A percentile compares a stretch with the other conserved stretches of the same genome.
These are phyloP conservation scores for Pezicula neosporulosa DNA, from an alignment of 2,329 filamentous ascomycete genomes.

Conservation along the genomic window DNA sequence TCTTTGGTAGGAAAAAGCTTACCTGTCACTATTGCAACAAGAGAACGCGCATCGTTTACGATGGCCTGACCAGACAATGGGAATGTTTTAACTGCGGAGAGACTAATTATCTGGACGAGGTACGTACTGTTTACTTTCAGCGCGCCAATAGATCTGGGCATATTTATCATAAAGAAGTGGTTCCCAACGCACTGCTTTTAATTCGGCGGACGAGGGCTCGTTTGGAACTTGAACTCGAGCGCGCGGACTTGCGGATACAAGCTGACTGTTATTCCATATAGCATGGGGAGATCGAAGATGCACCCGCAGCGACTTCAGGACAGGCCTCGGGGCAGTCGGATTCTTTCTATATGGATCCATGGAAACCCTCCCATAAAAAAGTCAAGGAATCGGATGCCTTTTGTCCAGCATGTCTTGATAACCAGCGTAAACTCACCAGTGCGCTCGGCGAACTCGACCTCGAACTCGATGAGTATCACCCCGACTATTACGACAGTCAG, in stretches of 20 bases:
- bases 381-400: constrained; percentile 40
- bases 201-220: too few relatives aligned
- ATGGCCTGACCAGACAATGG: constrained; percentile 61
- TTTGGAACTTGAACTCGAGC: too few relatives aligned
- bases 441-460: constrained; percentile 79
- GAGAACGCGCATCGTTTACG: constrained; percentile 57
- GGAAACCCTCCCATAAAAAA: constrained; percentile 26
- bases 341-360: constrained; percentile 43
- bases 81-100: constrained; percentile 77
- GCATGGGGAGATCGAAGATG: constrained; percentile 88
- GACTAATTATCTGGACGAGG: constrained; percentile 85
- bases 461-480: constrained; percentile 58
- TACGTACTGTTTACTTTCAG: constrained; percentile 34
- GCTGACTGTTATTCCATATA: constrained; percentile 30
- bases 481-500: constrained; percentile 64
- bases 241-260: too few relatives aligned
- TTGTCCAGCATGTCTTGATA: constrained; percentile 80
- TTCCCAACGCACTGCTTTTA: too few relatives aligned
- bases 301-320: constrained; percentile 61
- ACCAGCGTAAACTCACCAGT: constrained; percentile 78
- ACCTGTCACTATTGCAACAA: constrained; percentile 83
- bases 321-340: constrained; percentile 36
- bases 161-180: too few relatives aligned
- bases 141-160: too few relatives aligned
- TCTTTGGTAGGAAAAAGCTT: constrained; percentile 33